phyloP scores from a whole-genome alignment of 306 rosid genomes.

The Trichosanthes truncata region DNA sequence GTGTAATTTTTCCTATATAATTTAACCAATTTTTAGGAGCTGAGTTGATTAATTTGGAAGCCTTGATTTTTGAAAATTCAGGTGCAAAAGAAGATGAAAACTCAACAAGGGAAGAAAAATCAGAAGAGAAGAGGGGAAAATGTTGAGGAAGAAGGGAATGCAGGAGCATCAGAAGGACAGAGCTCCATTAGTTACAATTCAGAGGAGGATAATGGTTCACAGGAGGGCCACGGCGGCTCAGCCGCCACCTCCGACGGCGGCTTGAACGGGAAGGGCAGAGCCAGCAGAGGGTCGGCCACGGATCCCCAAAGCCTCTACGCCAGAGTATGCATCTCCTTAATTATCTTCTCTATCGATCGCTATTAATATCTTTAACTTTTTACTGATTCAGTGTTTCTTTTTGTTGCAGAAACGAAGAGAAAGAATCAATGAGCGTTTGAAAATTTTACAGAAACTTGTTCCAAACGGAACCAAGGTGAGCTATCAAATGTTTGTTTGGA shows the following conservation, averaged over 20 bases:
- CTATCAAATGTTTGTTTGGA: too few species aligned
- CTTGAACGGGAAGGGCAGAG: conserved; percentile 54
- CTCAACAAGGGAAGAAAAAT: background rate
- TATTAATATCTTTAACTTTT: too few species aligned
- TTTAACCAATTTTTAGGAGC: too few species aligned
- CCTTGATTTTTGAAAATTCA: too few species aligned
- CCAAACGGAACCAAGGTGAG: conserved; percentile 87
- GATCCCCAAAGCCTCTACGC: conserved; percentile 98
- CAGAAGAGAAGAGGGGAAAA: conserved; percentile 31
- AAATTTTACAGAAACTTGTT: conserved; percentile 66
- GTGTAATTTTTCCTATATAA: too few species aligned
- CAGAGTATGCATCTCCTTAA: conserved; percentile 35
- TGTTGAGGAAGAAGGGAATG: conserved; percentile 21
- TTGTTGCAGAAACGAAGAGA: conserved; percentile 83
- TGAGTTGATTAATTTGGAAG: too few species aligned
- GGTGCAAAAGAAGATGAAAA: conserved; percentile 44
- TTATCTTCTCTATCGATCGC: background rate
- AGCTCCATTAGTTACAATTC: conserved; percentile 44
- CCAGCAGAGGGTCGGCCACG: conserved; percentile 83
- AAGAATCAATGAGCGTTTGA: conserved; percentile 68
- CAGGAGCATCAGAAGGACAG: conserved; percentile 30
- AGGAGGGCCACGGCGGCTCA: conserved; percentile 36
- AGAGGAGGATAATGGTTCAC: conserved; percentile 65
- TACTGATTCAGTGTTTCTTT: background rate
- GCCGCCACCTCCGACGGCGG: conserved; percentile 34